Percentiles rank a stretch among this genome's conserved stretches.
Evolutionary conservation across 1,284 basidiomycete genomes (phyloP).

Genomic region (Omphalotus olearius): DNA sequence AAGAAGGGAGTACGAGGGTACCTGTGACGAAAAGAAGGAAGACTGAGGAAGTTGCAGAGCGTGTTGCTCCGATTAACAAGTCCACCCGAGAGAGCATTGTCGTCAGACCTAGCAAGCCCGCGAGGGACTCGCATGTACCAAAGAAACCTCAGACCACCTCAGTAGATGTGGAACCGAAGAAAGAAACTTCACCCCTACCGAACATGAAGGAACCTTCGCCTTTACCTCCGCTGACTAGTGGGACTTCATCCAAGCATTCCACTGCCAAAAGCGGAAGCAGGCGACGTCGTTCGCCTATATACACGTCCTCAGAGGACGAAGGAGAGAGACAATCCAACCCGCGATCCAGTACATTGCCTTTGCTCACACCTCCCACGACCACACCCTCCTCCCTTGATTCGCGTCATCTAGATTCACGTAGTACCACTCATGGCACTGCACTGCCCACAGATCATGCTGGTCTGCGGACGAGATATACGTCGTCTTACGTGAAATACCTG

Average conservation of each 20-base stretch:
- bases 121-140: constrained; percentile 10
- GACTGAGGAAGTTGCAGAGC: constrained; percentile 25
- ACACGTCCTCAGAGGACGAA: constrained; percentile 63
- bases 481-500: constrained; percentile 47
- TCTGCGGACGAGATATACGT: constrained; percentile 48
- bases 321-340: constrained; percentile 17
- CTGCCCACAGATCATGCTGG: constrained; percentile 33
- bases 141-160: constrained; percentile 27
- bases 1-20: constrained; percentile 18
- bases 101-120: constrained; percentile 2
- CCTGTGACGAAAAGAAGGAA: constrained; percentile 36
- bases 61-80: not conserved
- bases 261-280: constrained; percentile 26
- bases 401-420: constrained; percentile 14
- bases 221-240: constrained; percentile 18
- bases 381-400: constrained; percentile 21
- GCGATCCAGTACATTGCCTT: constrained; percentile 13
- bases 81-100: not conserved
- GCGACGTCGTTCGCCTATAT: constrained; percentile 46
- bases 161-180: constrained; percentile 15
- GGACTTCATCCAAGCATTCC: constrained; percentile 22
- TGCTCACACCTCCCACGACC: constrained; percentile 21
- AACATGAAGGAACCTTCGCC: constrained; percentile 16
- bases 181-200: constrained; percentile 15
- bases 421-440: not conserved